Percentiles rank a stretch among this genome's conserved stretches.
Conservation (phyloP, 495 filamentous ascomycete genomes). For the Aspergillus nidulans region DNA sequence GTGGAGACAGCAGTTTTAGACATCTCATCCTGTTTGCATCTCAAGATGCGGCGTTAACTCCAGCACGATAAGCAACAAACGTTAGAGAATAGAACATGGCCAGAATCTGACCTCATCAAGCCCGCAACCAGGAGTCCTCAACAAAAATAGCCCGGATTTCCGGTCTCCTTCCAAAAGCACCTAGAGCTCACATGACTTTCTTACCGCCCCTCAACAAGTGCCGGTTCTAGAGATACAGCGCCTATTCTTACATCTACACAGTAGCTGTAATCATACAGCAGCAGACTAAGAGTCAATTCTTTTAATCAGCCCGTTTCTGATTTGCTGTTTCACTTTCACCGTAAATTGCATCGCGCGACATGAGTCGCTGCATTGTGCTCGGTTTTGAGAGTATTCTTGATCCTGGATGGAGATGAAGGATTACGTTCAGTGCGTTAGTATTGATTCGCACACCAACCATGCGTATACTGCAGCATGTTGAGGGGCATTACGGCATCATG, state of each 20-base stretch:
- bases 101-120: neutral
- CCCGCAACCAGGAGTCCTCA: neutral
- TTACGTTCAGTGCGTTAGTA: neutral
- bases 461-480: neutral
- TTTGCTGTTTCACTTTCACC: neutral
- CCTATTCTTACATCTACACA: conserved; percentile 8
- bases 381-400: too few relatives aligned
- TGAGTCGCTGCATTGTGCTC: neutral
- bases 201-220: conserved; percentile 2
- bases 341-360: neutral
- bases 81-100: neutral
- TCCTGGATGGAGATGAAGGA: neutral
- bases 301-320: neutral
- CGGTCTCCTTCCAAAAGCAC: neutral
- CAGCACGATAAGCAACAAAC: neutral
- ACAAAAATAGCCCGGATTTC: neutral
- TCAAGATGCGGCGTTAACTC: neutral
- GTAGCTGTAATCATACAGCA: conserved; percentile 7
- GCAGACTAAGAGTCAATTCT: neutral
- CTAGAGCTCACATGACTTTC: neutral
- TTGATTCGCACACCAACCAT: neutral
- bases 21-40: neutral
- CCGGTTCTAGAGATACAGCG: neutral
- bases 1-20: neutral
- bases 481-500: neutral